Percentiles rank a stretch among this genome's conserved stretches.
phyloP scores from a whole-genome alignment of 306 rosid species.

The Prosopis cineraria region DNA sequence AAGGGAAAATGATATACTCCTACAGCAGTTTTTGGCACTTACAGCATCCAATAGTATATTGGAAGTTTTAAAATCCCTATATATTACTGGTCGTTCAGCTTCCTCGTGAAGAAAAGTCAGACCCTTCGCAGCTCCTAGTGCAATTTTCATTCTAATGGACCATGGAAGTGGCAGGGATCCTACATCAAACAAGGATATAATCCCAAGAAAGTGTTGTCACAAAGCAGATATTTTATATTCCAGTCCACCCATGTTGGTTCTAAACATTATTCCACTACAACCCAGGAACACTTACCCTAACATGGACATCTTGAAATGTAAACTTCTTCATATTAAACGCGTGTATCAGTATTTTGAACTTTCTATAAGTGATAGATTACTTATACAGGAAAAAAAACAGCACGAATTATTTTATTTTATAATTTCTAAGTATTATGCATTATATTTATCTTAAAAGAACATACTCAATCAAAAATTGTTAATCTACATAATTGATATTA shows the following conservation, averaged over 20 bases:
- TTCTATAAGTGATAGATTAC: neutral
- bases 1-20: slow-evolving; percentile 7
- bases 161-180: slow-evolving; percentile 94
- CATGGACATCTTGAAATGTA: neutral
- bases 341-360: neutral
- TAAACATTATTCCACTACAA: neutral
- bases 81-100: slow-evolving; percentile 85
- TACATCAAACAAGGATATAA: slow-evolving; percentile 34
- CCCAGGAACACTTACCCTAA: neutral
- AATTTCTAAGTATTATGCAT: too few relatives aligned
- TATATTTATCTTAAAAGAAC: too few relatives aligned
- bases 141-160: slow-evolving; percentile 92
- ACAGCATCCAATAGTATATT: slow-evolving; percentile 87
- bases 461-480: too few relatives aligned
- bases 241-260: slow-evolving; percentile 4
- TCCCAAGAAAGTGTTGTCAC: slow-evolving; percentile 10
- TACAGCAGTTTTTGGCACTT: slow-evolving; percentile 40
- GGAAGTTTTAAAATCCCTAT: slow-evolving; percentile 89
- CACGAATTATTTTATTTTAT: neutral
- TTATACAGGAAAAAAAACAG: neutral
- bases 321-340: neutral
- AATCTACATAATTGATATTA: too few relatives aligned
- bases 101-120: slow-evolving; percentile 90
- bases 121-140: slow-evolving; percentile 92
- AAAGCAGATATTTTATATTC: slow-evolving; percentile 17